phyloP scores from a whole-genome alignment of 495 filamentous ascomycete genomes.

The Aspergillus funiculosus region DNA sequence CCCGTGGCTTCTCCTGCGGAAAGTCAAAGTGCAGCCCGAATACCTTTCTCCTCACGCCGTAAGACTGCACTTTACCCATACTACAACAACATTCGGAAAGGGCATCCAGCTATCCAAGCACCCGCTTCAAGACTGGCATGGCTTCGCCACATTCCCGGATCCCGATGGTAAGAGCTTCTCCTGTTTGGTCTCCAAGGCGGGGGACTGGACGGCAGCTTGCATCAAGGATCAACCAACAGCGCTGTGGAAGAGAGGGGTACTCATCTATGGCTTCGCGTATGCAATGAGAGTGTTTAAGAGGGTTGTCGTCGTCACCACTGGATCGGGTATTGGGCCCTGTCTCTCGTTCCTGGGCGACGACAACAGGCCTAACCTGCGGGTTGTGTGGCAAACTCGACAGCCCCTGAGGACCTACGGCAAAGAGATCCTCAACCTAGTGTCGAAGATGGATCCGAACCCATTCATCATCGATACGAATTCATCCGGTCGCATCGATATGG shows the following conservation, averaged over 20 bases:
- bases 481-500: conserved; percentile 47
- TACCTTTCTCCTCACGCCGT: conserved; percentile 63
- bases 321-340: conserved; percentile 70
- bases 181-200: conserved; percentile 68
- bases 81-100: conserved; percentile 40
- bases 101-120: conserved; percentile 46
- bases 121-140: conserved; percentile 71
- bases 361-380: conserved; percentile 45
- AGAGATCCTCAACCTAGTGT: conserved; percentile 46
- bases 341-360: conserved; percentile 46
- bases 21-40: conserved; percentile 54
- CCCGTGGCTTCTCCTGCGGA: conserved; percentile 41
- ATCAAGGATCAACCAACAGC: conserved; percentile 55
- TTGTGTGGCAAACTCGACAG: conserved; percentile 54
- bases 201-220: conserved; percentile 71
- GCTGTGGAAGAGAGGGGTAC: conserved; percentile 43
- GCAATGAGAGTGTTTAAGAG: conserved; percentile 62
- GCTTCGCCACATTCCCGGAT: conserved; percentile 68
- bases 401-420: conserved; percentile 51
- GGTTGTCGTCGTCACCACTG: conserved; percentile 73
- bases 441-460: conserved; percentile 46
- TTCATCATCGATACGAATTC: conserved; percentile 50
- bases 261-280: conserved; percentile 66
- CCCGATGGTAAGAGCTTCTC: conserved; percentile 49
- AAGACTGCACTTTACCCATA: conserved; percentile 63